Percentiles rank a stretch among this genome's conserved stretches.
Evolutionary conservation across 768 basidiomycete genomes (phyloP).

Genomic region (Dacryopinax primogenitus): DNA sequence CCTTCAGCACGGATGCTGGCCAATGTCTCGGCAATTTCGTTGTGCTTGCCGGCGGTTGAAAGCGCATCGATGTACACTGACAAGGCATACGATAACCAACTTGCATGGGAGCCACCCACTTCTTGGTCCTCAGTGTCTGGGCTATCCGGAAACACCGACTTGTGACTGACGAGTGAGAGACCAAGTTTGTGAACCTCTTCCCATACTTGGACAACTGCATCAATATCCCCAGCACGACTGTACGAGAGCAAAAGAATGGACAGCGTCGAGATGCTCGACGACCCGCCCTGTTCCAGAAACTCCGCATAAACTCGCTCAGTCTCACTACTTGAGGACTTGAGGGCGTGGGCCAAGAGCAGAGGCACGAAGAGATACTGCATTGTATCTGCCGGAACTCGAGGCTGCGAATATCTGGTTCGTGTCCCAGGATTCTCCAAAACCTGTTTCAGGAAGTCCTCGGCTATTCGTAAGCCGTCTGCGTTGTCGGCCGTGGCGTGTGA

Average conservation of each 20-base stretch:
- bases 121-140: not conserved
- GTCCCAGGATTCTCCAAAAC: slow-evolving; percentile 33
- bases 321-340: slow-evolving; percentile 34
- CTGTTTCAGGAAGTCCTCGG: slow-evolving; percentile 50
- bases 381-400: not conserved
- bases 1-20: slow-evolving; percentile 44
- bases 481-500: slow-evolving; percentile 43
- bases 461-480: slow-evolving; percentile 42
- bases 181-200: slow-evolving; percentile 51
- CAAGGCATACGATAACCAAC: slow-evolving; percentile 25
- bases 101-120: not conserved
- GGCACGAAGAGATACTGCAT: slow-evolving; percentile 39
- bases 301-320: slow-evolving; percentile 46
- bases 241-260: slow-evolving; percentile 61
- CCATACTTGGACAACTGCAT: slow-evolving; percentile 53
- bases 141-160: not conserved
- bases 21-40: slow-evolving; percentile 56
- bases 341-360: slow-evolving; percentile 42
- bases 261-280: slow-evolving; percentile 47
- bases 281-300: slow-evolving; percentile 41
- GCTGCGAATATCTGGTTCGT: slow-evolving; percentile 26
- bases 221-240: slow-evolving; percentile 42
- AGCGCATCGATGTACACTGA: slow-evolving; percentile 71
- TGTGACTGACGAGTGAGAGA: slow-evolving; percentile 21
- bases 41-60: slow-evolving; percentile 48